Evolutionary conservation across 805 yeast genomes (phyloP).

Genomic region (Wickerhamomyces bovis): DNA sequence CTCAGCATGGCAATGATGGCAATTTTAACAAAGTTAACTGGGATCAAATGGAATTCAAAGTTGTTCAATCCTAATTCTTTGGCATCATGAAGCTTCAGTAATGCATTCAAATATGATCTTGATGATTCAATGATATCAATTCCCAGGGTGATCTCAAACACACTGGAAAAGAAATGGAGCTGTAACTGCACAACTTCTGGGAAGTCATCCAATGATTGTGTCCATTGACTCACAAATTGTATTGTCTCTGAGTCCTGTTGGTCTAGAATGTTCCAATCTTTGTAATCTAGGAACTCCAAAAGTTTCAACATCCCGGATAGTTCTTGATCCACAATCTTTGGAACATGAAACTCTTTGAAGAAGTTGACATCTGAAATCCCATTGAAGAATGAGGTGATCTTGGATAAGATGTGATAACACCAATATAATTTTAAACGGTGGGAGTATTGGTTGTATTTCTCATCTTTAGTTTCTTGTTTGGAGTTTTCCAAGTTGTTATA

Average conservation of each 20-base stretch:
- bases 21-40: conserved; percentile 22
- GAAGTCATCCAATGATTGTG: conserved; percentile 12
- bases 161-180: conserved; percentile 7
- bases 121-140: conserved; percentile 11
- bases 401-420: conserved; percentile 34
- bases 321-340: conserved; percentile 22
- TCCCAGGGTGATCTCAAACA: conserved; percentile 15
- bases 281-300: conserved; percentile 5
- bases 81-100: conserved; percentile 5
- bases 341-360: conserved; percentile 24
- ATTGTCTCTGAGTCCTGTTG: conserved; percentile 3
- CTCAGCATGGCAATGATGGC: conserved; percentile 18
- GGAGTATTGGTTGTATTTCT: conserved; percentile 10
- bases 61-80: conserved; percentile 20
- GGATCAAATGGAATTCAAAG: conserved; percentile 24
- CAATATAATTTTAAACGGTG: conserved; percentile 37
- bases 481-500: conserved; percentile 12
- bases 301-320: conserved; percentile 10
- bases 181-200: conserved; percentile 8
- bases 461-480: conserved; percentile 17
- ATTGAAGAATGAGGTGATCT: conserved; percentile 14
- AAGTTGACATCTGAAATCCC: conserved; percentile 22
- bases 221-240: conserved; percentile 30
- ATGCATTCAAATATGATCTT: conserved; percentile 11
- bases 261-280: conserved; percentile 8